phyloP scores from a whole-genome alignment of 805 yeast genomes.

The Cyberlindnera bimundalis region DNA sequence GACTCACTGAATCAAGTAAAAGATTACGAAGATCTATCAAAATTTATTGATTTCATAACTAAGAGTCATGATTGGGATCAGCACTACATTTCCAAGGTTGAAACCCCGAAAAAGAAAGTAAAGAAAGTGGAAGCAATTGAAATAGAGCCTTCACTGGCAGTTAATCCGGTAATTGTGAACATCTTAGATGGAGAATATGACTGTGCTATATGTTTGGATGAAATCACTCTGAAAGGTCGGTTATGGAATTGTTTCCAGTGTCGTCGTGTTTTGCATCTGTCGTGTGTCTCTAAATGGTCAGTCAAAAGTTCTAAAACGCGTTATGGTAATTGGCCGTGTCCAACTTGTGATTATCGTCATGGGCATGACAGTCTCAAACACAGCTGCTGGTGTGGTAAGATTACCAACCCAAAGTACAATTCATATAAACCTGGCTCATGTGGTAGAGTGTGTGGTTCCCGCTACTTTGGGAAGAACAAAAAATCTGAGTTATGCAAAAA shows the following conservation, averaged over 20 bases:
- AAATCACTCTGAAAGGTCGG: background rate
- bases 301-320: background rate
- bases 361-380: too few relatives aligned
- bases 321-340: background rate
- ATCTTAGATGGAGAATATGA: background rate
- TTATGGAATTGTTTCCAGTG: background rate
- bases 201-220: background rate
- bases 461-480: background rate
- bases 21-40: background rate
- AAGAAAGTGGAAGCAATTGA: background rate
- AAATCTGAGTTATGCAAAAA: background rate
- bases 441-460: background rate
- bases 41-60: background rate
- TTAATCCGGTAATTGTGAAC: background rate
- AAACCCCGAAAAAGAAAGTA: too few relatives aligned
- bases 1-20: background rate
- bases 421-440: background rate
- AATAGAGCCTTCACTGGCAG: background rate
- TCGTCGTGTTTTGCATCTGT: background rate
- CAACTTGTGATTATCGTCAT: background rate
- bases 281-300: background rate
- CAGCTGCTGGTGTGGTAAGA: conserved; percentile 1
- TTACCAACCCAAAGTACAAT: background rate
- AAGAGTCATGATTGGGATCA: background rate
- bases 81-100: background rate